A percentile compares a stretch with the other conserved stretches of the same genome.
phyloP scores from a whole-genome alignment of 176 grass and related monocot species.

The Areca catechu region DNA sequence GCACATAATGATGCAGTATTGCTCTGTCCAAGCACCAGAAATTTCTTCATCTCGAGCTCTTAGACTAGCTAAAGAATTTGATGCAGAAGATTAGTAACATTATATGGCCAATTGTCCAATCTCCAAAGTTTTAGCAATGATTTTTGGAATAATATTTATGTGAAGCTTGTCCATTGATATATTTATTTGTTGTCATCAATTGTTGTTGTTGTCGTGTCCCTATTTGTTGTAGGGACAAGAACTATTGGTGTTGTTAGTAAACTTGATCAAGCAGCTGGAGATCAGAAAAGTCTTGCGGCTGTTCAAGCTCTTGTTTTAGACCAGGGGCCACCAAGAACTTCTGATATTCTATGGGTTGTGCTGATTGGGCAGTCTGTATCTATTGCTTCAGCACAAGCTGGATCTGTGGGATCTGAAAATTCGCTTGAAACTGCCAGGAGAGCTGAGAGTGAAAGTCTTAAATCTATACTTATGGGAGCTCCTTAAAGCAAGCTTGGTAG shows the following conservation, averaged over 20 bases:
- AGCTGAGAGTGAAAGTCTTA: conserved; percentile 64
- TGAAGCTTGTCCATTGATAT: no score
- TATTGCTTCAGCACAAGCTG: conserved; percentile 43
- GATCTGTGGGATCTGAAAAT: conserved; percentile 45
- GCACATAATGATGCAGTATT: conserved; percentile 63
- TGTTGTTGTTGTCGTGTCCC: no score
- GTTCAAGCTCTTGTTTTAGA: conserved; percentile 57
- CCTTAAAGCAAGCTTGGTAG: conserved; percentile 66
- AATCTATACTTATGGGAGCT: conserved; percentile 49
- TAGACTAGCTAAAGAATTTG: conserved; percentile 62
- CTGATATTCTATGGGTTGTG: conserved; percentile 66
- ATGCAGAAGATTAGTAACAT: conserved; percentile 46
- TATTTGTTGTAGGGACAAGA: conserved; percentile 47
- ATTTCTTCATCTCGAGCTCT: conserved; percentile 70
- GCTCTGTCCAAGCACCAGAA: conserved; percentile 71
- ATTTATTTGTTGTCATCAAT: no score
- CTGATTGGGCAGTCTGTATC: conserved; percentile 60
- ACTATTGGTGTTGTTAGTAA: conserved; percentile 80
- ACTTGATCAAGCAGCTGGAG: conserved; percentile 65
- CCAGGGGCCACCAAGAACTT: conserved; percentile 59
- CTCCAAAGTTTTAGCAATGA: no score
- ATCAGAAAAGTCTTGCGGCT: conserved; percentile 63
- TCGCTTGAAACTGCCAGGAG: conserved; percentile 65
- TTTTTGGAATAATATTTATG: no score
- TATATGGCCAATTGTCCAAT: no score